Percentiles rank a stretch among this genome's conserved stretches.
Evolutionary conservation across 176 grass and related monocot species (phyloP).

Genomic region (Carex kokanica): DNA sequence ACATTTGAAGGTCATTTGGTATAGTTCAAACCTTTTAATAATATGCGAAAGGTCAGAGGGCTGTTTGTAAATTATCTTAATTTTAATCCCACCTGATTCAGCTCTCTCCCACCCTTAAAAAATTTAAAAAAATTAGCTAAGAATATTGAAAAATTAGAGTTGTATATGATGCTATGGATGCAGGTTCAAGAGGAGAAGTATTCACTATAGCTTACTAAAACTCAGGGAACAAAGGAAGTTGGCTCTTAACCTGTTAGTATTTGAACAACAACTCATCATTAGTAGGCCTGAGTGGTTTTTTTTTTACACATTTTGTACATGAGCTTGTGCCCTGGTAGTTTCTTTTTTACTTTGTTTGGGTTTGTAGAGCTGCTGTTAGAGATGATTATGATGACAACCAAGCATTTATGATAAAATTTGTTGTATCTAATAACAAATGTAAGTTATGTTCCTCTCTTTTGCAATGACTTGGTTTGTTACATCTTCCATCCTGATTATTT

Average conservation of each 20-base stretch:
- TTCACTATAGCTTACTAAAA: constrained; percentile 21
- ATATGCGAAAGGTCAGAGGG: background rate
- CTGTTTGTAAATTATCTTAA: background rate
- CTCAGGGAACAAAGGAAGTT: background rate
- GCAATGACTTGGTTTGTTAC: background rate
- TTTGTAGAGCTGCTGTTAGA: too few relatives aligned
- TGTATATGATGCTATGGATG: constrained; percentile 8
- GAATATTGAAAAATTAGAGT: background rate
- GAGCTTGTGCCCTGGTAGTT: background rate
- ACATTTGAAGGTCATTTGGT: background rate
- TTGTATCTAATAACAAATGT: background rate
- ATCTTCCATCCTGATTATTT: background rate
- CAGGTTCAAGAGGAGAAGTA: constrained; percentile 24
- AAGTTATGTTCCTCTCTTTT: background rate
- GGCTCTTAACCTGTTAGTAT: constrained; percentile 1
- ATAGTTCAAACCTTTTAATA: background rate
- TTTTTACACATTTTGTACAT: constrained; percentile 18
- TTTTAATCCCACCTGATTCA: background rate
- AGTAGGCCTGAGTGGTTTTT: background rate
- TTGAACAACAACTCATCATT: background rate
- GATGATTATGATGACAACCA: too few relatives aligned
- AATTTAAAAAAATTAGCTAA: too few relatives aligned
- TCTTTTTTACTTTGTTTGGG: background rate
- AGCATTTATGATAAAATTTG: too few relatives aligned
- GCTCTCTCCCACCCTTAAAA: background rate